Evolutionary conservation across 495 filamentous ascomycete genomes (phyloP).

Genomic region (Neurospora sp.): DNA sequence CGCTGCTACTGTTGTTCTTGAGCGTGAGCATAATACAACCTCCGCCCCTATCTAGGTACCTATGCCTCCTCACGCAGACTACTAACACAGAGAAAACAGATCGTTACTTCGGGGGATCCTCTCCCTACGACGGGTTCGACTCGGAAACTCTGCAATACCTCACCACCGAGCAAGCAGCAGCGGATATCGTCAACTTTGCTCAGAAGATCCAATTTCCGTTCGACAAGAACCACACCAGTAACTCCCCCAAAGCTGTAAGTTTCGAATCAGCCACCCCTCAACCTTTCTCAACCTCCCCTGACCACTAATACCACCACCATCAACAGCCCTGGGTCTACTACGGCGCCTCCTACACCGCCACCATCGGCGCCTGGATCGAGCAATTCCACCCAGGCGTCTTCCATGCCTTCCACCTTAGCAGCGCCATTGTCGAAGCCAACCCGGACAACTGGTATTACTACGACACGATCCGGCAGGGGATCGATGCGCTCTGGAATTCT

Average conservation of each 20-base stretch:
- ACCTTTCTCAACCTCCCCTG: background rate
- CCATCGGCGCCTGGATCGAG: slow-evolving; percentile 52
- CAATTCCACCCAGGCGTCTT: slow-evolving; percentile 51
- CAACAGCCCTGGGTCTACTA: slow-evolving; percentile 49
- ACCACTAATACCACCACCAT: background rate
- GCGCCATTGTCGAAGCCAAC: slow-evolving; percentile 51
- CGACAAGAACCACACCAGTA: slow-evolving; percentile 38
- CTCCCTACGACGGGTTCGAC: slow-evolving; percentile 45
- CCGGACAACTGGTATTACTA: slow-evolving; percentile 59
- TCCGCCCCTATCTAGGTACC: no score
- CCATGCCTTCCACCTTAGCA: slow-evolving; percentile 55
- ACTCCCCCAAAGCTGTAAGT: slow-evolving; percentile 16
- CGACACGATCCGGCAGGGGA: slow-evolving; percentile 46
- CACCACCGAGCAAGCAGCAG: slow-evolving; percentile 49
- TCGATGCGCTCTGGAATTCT: slow-evolving; percentile 27
- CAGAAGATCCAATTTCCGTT: slow-evolving; percentile 48
- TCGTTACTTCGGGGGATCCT: slow-evolving; percentile 51
- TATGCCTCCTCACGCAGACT: no score
- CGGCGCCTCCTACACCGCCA: slow-evolving; percentile 55
- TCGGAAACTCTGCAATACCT: slow-evolving; percentile 50
- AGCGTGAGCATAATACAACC: slow-evolving; percentile 18
- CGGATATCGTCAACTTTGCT: slow-evolving; percentile 53
- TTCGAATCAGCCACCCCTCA: background rate
- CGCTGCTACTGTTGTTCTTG: slow-evolving; percentile 47
- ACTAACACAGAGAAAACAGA: slow-evolving; percentile 19